Evolutionary conservation across 371 early-diverging fungal genomes (phyloP), one percentile per base, ranked within the genome.

Genomic region (Chytridium lagenaria): DNA sequence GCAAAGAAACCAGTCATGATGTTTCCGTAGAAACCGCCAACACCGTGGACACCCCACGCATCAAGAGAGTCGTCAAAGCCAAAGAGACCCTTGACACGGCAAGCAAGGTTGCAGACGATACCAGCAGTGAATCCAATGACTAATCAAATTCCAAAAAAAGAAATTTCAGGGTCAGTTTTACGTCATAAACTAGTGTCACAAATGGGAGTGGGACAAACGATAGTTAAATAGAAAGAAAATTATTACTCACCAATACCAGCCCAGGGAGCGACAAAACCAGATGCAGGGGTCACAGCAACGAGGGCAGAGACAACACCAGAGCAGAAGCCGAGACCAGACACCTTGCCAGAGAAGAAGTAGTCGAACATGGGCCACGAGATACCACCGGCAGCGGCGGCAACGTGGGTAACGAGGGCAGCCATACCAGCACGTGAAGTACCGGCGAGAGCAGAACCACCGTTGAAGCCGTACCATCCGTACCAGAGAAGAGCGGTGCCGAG

Each of bases 261-360:
- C 71, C 88, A 90, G n/a, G 95, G 92, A 0, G 91, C 89, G 31
- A 96, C 94, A 70, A 82, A 96, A 7, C 98, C 98, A 1, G 94
- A 89, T 1, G 87, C 95, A 12, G 98, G 98, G 0, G 98, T 97
- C 71, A 97, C 95, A 19, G 92, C 90, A 1, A 95, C 97, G n/a
- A 97, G 81, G 12, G 95, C 98, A 15, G 95, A 89, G 37, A 97
- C 92, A 23, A 93, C 95, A 36, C 96, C 97, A 2, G 93, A 91
- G 80, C 97, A 96, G 78, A 94, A 95, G 15, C 92, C 94, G 38
- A 96, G 82, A 31, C 92, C 92, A 36, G 96, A 94, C 38, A 93
- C 86, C 77, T 93, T 93, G 61, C 85, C 28, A 50, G 88, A 78
- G 67, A 90, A 88, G 69, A 87, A 67, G 77, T 92, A 95, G 77